Conservation (phyloP, 441 rosid species). For the Dalechampia spathulata region DNA sequence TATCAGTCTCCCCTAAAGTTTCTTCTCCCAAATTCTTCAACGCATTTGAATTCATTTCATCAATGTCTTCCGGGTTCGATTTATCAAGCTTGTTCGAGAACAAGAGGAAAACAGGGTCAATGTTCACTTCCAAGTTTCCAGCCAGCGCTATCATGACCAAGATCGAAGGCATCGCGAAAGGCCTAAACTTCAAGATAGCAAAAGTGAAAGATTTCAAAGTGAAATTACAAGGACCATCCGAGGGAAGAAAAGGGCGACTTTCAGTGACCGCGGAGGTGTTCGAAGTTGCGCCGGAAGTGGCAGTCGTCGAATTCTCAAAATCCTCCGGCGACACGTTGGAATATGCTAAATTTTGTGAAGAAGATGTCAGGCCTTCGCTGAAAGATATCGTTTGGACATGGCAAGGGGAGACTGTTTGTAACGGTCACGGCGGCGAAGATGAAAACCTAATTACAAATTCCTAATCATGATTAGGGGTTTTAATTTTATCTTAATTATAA, state of each 20-base stretch:
- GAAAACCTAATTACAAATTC: background rate
- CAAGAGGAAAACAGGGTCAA: constrained; percentile 41
- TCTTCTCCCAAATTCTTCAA: constrained; percentile 68
- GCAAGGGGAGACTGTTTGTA: constrained; percentile 59
- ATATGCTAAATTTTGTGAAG: constrained; percentile 60
- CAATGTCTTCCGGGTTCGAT: constrained; percentile 84
- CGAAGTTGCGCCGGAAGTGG: constrained; percentile 77
- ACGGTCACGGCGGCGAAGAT: constrained; percentile 1
- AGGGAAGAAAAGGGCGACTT: constrained; percentile 72
- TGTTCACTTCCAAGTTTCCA: constrained; percentile 61
- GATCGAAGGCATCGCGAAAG: constrained; percentile 48
- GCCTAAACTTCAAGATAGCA: constrained; percentile 38
- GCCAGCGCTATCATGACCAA: constrained; percentile 41
- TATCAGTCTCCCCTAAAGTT: constrained; percentile 13
- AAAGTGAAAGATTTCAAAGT: constrained; percentile 52
- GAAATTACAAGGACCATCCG: constrained; percentile 42
- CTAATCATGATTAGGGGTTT: background rate
- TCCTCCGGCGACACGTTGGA: constrained; percentile 80
- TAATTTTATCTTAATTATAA: background rate
- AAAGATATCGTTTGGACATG: constrained; percentile 89
- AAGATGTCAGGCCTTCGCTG: constrained; percentile 70
- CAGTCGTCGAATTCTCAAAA: constrained; percentile 70
- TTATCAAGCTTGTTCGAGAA: constrained; percentile 58
- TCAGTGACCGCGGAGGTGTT: constrained; percentile 76
- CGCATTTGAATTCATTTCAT: constrained; percentile 75